phyloP scores from a whole-genome alignment of 805 yeast genomes.

The Scheffersomyces lignosus region DNA sequence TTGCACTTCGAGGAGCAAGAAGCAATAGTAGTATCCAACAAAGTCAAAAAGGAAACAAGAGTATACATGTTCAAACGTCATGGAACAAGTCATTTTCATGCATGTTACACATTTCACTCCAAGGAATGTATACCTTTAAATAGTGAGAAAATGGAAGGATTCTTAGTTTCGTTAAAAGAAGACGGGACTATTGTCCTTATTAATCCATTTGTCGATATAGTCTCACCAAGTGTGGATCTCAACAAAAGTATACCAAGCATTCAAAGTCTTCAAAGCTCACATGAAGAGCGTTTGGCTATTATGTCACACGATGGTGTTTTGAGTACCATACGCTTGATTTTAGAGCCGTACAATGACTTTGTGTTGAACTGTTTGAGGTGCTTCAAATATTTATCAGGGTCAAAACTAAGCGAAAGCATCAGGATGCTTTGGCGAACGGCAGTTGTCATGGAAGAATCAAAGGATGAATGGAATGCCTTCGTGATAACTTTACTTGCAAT shows the following conservation, averaged over 20 bases:
- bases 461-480: constrained; percentile 62
- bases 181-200: constrained; percentile 39
- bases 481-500: constrained; percentile 51
- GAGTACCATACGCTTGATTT: constrained; percentile 30
- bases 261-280: constrained; percentile 24
- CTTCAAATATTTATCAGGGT: constrained; percentile 56
- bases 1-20: constrained; percentile 56
- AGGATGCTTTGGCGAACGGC: constrained; percentile 66
- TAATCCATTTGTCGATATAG: constrained; percentile 58
- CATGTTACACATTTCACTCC: constrained; percentile 27
- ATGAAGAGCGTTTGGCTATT: constrained; percentile 28
- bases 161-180: constrained; percentile 42
- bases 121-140: constrained; percentile 42
- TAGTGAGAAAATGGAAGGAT: constrained; percentile 40
- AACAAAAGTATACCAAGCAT: constrained; percentile 15
- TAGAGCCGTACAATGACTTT: constrained; percentile 46
- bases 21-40: constrained; percentile 57
- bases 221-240: constrained; percentile 30
- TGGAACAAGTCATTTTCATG: constrained; percentile 27
- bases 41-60: constrained; percentile 39
- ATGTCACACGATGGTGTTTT: constrained; percentile 18
- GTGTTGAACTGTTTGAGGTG: constrained; percentile 49
- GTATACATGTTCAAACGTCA: constrained; percentile 50
- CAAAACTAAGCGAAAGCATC: constrained; percentile 55
- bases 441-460: constrained; percentile 37